Evolutionary conservation across 495 filamentous ascomycete genomes (phyloP).

Genomic region (Staphylotrichum longicolle): DNA sequence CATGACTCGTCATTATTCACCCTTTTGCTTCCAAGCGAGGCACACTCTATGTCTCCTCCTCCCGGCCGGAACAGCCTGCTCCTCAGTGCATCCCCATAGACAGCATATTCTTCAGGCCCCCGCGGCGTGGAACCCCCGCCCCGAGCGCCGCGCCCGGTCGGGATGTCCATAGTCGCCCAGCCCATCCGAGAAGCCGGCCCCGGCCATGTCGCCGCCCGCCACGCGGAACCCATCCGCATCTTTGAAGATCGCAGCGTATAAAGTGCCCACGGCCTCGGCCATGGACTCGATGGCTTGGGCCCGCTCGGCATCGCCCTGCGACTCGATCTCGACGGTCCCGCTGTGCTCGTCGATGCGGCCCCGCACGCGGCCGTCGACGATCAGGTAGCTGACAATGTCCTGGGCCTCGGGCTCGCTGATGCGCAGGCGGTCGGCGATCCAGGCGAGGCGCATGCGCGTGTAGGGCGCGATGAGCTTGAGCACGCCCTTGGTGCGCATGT

Average conservation of each 20-base stretch:
- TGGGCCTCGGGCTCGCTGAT: conserved; percentile 83
- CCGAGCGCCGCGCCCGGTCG: background rate
- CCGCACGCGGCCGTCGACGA: conserved; percentile 80
- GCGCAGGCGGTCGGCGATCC: conserved; percentile 81
- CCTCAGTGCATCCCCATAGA: background rate
- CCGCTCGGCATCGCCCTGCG: conserved; percentile 69
- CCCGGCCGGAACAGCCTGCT: too few relatives aligned
- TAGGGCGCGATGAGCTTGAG: conserved; percentile 93
- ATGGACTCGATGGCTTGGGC: conserved; percentile 71
- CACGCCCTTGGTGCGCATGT: conserved; percentile 95
- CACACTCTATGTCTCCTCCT: background rate
- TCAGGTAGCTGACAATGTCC: conserved; percentile 90
- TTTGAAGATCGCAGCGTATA: conserved; percentile 65
- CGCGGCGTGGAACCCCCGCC: background rate
- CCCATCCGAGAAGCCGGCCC: conserved; percentile 11
- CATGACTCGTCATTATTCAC: conserved; percentile 8
- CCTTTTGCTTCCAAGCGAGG: background rate
- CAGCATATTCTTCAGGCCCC: background rate
- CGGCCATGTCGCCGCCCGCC: conserved; percentile 18
- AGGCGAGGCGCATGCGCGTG: conserved; percentile 80
- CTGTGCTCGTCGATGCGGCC: conserved; percentile 87
- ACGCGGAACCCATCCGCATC: conserved; percentile 67
- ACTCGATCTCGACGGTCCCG: conserved; percentile 79
- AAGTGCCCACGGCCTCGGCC: conserved; percentile 61
- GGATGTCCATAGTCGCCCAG: conserved; percentile 12